These are phyloP conservation scores for Pulveroboletus sp. DNA, from an alignment of 768 basidiomycete genomes.

Conservation along the genomic window DNA sequence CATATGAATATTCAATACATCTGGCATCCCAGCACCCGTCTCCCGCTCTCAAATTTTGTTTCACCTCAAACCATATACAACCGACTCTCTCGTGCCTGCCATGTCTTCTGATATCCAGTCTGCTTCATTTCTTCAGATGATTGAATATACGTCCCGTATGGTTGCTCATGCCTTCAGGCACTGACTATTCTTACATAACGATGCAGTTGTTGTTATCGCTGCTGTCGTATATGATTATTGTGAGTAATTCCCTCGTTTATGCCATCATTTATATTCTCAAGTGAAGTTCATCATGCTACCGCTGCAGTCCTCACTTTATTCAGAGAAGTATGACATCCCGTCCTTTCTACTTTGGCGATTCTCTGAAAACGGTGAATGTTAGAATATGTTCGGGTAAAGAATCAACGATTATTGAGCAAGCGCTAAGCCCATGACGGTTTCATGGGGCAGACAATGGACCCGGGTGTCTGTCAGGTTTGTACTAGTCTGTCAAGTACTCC, in stretches of 20 bases:
- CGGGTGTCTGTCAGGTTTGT: neutral
- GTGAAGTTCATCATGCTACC: neutral
- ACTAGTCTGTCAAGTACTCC: neutral
- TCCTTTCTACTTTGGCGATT: neutral
- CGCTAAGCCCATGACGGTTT: neutral
- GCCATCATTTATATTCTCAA: neutral
- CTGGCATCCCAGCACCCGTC: no score
- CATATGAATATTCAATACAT: no score
- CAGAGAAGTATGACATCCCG: neutral
- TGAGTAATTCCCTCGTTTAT: neutral
- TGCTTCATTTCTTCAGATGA: neutral
- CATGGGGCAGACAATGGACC: neutral
- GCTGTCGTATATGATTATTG: constrained; percentile 7
- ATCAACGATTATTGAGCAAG: neutral
- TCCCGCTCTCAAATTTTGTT: neutral
- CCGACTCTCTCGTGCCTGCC: neutral
- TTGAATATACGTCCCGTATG: neutral
- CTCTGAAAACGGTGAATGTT: neutral
- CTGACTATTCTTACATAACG: neutral
- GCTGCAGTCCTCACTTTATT: neutral
- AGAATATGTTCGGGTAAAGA: neutral
- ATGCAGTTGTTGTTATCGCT: neutral
- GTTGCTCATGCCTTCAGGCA: neutral
- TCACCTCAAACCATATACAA: no score
- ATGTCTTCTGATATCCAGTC: neutral